These are phyloP conservation scores for Fusarium burgessii DNA, from an alignment of 2,329 filamentous ascomycete genomes.

Conservation along the genomic window DNA sequence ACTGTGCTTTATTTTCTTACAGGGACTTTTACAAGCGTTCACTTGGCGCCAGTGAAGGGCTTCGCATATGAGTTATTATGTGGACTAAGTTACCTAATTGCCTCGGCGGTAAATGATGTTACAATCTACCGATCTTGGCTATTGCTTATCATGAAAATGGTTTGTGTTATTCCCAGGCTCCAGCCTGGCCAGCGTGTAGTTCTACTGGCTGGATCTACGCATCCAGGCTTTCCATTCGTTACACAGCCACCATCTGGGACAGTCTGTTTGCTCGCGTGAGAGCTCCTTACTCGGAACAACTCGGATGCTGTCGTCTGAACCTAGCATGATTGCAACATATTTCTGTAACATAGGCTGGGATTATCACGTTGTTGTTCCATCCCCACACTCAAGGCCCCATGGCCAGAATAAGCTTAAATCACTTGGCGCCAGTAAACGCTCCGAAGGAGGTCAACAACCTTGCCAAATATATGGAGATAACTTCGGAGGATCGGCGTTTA, in stretches of 20 bases:
- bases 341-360: neutral
- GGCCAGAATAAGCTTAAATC: constrained; percentile 22
- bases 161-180: too few relatives aligned
- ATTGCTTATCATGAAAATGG: neutral
- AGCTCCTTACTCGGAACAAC: constrained; percentile 13
- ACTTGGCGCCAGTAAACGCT: constrained; percentile 22
- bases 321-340: neutral
- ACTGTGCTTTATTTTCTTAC: neutral
- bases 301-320: neutral
- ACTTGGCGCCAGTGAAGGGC: neutral
- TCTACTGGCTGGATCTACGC: neutral
- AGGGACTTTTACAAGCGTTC: neutral
- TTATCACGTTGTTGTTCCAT: neutral
- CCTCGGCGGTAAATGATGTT: neutral
- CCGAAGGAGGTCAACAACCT: constrained; percentile 1
- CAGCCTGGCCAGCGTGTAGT: neutral
- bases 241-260: neutral
- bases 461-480: constrained; percentile 22
- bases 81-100: neutral
- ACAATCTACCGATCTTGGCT: constrained; percentile 6
- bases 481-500: constrained; percentile 39
- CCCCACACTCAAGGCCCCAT: constrained; percentile 1
- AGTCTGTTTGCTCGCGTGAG: neutral
- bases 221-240: neutral
- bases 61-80: neutral